phyloP scores from a whole-genome alignment of 1,139 yeast genomes.

The Pichia inconspicua region DNA sequence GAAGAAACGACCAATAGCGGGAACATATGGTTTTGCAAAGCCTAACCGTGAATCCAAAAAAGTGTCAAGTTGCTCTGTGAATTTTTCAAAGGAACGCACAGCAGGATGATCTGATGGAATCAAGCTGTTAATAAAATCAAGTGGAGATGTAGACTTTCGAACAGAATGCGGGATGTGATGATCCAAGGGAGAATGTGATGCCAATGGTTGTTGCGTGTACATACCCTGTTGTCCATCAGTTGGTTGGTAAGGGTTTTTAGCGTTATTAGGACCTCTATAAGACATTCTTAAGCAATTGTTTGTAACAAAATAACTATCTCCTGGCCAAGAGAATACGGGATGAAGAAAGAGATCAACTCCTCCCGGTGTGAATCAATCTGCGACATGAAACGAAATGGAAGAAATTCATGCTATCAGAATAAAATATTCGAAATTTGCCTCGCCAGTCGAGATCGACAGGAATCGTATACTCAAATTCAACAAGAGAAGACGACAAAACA shows the following conservation, averaged over 20 bases:
- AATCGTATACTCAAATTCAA: no score
- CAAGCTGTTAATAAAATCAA: slow-evolving; percentile 22
- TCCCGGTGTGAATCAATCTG: no score
- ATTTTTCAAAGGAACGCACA: slow-evolving; percentile 40
- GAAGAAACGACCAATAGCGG: slow-evolving; percentile 80
- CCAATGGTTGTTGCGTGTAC: neutral
- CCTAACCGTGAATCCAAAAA: slow-evolving; percentile 39
- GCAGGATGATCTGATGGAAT: slow-evolving; percentile 26
- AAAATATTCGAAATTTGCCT: neutral
- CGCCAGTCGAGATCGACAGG: neutral
- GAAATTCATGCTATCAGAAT: no score
- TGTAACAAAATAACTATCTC: neutral
- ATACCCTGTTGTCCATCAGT: neutral
- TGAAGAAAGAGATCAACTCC: no score
- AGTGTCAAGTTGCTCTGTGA: slow-evolving; percentile 40
- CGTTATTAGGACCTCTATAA: neutral
- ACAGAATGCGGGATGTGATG: slow-evolving; percentile 8
- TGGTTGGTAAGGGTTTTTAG: slow-evolving; percentile 1
- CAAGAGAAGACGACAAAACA: neutral
- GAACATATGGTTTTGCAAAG: slow-evolving; percentile 65
- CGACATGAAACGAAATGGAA: no score
- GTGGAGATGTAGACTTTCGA: slow-evolving; percentile 5
- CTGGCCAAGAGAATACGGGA: no score
- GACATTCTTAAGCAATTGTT: neutral
- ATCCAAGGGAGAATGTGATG: neutral